These are phyloP conservation scores for Nakaseomyces kungkrabaensis DNA, from an alignment of 1,139 yeast genomes.

Conservation along the genomic window DNA sequence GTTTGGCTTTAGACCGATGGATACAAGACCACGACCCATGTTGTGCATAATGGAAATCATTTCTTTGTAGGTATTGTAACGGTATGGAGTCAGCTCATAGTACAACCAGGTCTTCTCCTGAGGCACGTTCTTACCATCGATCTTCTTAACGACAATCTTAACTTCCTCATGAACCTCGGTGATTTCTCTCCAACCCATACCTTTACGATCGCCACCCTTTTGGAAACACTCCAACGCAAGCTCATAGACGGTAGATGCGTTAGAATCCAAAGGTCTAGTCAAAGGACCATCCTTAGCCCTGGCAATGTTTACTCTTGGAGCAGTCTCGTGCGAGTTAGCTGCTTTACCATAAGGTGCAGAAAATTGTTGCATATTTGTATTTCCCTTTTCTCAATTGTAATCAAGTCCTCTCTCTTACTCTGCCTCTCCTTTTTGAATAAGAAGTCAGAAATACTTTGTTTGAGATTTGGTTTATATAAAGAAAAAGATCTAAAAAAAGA, in stretches of 20 bases:
- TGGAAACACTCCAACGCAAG: conserved; percentile 54
- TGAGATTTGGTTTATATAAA: too few species aligned
- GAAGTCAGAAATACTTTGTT: too few species aligned
- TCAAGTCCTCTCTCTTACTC: too few species aligned
- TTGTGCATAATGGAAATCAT: conserved; percentile 41
- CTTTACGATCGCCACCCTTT: conserved; percentile 43
- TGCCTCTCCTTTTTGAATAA: too few species aligned
- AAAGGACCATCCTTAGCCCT: conserved; percentile 47
- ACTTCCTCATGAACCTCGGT: conserved; percentile 65
- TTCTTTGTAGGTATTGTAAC: conserved; percentile 53
- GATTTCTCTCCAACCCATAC: conserved; percentile 77
- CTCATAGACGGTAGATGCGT: conserved; percentile 62
- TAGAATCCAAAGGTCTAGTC: conserved; percentile 48
- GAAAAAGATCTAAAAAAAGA: too few species aligned
- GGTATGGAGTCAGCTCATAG: conserved; percentile 69
- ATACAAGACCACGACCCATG: conserved; percentile 66
- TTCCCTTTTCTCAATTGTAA: neutral
- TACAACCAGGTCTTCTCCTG: conserved; percentile 82
- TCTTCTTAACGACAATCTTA: conserved; percentile 61
- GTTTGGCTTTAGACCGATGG: conserved; percentile 61
- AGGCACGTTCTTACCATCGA: conserved; percentile 64
- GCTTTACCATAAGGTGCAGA: conserved; percentile 61
- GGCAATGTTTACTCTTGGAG: conserved; percentile 66
- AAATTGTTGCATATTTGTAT: neutral
- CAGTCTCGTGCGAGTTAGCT: conserved; percentile 79